These are phyloP conservation scores for Oenanthe javanica DNA, from an alignment of 140 eudicot species.

Conservation along the genomic window DNA sequence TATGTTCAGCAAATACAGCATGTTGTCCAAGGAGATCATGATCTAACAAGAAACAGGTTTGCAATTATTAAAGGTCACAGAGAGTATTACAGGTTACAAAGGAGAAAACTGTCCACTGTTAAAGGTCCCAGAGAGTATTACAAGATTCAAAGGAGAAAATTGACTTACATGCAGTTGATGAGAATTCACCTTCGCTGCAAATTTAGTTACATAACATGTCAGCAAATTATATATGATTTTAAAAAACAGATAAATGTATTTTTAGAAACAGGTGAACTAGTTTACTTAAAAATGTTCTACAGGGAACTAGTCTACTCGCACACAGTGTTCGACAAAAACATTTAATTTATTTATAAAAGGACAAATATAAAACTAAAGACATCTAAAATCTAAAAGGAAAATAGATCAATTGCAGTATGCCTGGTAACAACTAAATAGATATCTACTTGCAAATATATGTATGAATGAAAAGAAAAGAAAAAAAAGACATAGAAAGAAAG, in stretches of 20 bases:
- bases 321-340: neutral
- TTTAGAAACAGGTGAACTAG: neutral
- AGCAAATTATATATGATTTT: slow-evolving; percentile 13
- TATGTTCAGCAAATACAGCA: slow-evolving; percentile 74
- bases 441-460: neutral
- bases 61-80: slow-evolving; percentile 6
- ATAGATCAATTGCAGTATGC: neutral
- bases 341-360: neutral
- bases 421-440: neutral
- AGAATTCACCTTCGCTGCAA: slow-evolving; percentile 84
- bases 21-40: slow-evolving; percentile 86
- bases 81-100: slow-evolving; percentile 4
- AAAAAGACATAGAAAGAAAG: neutral
- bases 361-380: neutral
- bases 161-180: slow-evolving; percentile 73
- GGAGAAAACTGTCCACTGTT: neutral
- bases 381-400: neutral
- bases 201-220: slow-evolving; percentile 11
- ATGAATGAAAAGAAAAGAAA: too few relatives aligned
- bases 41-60: slow-evolving; percentile 31
- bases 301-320: neutral
- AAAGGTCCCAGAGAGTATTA: neutral
- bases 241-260: neutral
- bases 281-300: neutral
- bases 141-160: slow-evolving; percentile 7